Base-by-base conservation (phyloP, 495 filamentous ascomycete species). In the Penicilliopsis zonata region DNA sequence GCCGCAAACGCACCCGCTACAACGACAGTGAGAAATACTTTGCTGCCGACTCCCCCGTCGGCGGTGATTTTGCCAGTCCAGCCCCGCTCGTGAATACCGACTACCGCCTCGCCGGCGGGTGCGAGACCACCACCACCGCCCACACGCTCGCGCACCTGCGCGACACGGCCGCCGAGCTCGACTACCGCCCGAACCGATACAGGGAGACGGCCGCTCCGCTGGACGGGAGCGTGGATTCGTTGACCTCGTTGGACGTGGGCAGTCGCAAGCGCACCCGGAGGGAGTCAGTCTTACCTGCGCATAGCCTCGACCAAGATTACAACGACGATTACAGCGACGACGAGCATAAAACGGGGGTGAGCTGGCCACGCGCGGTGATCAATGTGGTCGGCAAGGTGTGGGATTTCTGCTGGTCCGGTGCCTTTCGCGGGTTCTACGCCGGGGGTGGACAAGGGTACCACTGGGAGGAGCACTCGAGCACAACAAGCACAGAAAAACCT, bases 351-450 rank as follows among this genome's bases (percentile, higher is more conserved):
- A 35, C 49, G 34, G 34, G 47, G 15, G 33, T 50, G 13, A 55
- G 65, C 42, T 65, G 63, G 61, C 61, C 59, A 10, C 65, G 46
- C 25, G 55, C 56, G 3, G 63, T 70, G 16, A 57, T 72, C 26
- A 62, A 63, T 19, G 70, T 81, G 16, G 76, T 85, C 5, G 82
- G 82, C 5, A 87, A 78, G 50, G 74, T 90, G 6, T 82, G 81
- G 63, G 70, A 86, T 45, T 85, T 92, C 38, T 90, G 85, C 65
- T 80, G 65, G 46, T 62, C 65, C 1, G 70, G 73, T 7, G 70
- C 79, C 0, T 87, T 94, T 48, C 61, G 66, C 29, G 86, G 86
- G 0, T 94, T 94, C 55, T 78, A 87, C 35, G 81, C 85, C 9
- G 86, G 84, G 15, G 85, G 80, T 12, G 86, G 86, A 4, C 63